A percentile compares a stretch with the other conserved stretches of the same genome.
These are phyloP conservation scores for Brettanomyces naardenensis DNA, from an alignment of 805 yeast species.

Conservation along the genomic window DNA sequence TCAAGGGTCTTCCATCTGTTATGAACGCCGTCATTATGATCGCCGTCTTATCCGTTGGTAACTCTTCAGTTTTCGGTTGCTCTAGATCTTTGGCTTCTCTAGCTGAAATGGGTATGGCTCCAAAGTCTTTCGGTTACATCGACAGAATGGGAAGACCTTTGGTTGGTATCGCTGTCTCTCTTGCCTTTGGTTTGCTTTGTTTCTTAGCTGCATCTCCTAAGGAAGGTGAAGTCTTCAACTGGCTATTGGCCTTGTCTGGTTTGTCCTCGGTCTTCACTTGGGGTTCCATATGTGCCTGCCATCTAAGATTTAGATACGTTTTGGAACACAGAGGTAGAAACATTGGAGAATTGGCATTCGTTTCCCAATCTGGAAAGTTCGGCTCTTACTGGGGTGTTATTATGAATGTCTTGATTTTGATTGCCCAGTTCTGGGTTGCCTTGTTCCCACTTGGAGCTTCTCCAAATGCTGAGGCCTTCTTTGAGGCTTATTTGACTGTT, in stretches of 20 bases:
- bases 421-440: constrained; percentile 80
- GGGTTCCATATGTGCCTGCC: constrained; percentile 66
- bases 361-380: constrained; percentile 56
- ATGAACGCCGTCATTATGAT: constrained; percentile 69
- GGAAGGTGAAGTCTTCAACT: constrained; percentile 53
- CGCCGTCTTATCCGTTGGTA: constrained; percentile 71
- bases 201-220: constrained; percentile 55
- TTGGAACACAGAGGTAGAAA: constrained; percentile 57
- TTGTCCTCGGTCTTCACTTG: constrained; percentile 73
- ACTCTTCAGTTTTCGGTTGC: constrained; percentile 66
- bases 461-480: constrained; percentile 52
- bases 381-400: constrained; percentile 60
- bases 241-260: constrained; percentile 76
- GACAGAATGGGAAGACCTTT: constrained; percentile 77
- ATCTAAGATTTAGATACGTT: constrained; percentile 64
- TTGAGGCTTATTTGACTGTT: constrained; percentile 55
- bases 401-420: constrained; percentile 51
- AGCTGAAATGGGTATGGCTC: constrained; percentile 66
- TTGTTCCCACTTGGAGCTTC: constrained; percentile 53
- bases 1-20: constrained; percentile 58
- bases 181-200: constrained; percentile 49
- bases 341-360: constrained; percentile 60
- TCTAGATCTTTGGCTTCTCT: constrained; percentile 63
- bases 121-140: constrained; percentile 53
- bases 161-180: constrained; percentile 51